A percentile compares a stretch with the other conserved stretches of the same genome.
Evolutionary conservation across 805 yeast species (phyloP).

Genomic region (Kluyveromyces siamensis): DNA sequence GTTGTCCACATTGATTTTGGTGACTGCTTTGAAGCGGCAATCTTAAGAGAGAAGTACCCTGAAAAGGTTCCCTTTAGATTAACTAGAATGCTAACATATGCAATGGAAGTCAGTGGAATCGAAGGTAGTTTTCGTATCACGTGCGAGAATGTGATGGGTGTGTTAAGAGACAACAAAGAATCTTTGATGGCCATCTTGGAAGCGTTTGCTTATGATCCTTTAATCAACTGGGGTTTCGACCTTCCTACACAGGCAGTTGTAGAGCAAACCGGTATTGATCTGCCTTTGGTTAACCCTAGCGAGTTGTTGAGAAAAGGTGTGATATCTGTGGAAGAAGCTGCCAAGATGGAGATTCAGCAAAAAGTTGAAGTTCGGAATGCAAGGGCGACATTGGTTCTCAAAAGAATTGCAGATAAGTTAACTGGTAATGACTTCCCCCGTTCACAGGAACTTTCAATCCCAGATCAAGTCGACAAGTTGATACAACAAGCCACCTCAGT

Average conservation of each 20-base stretch:
- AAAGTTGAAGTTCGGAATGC: slow-evolving; percentile 70
- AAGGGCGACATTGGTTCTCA: slow-evolving; percentile 82
- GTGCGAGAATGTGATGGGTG: slow-evolving; percentile 95
- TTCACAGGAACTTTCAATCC: slow-evolving; percentile 60
- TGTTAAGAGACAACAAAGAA: slow-evolving; percentile 86
- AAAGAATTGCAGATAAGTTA: slow-evolving; percentile 83
- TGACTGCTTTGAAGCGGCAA: slow-evolving; percentile 98
- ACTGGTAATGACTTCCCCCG: slow-evolving; percentile 89
- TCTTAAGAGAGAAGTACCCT: slow-evolving; percentile 91
- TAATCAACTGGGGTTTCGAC: slow-evolving; percentile 98
- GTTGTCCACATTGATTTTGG: slow-evolving; percentile 98
- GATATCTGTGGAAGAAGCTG: slow-evolving; percentile 70
- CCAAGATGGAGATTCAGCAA: slow-evolving; percentile 58
- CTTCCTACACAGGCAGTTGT: slow-evolving; percentile 73
- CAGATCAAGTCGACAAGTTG: slow-evolving; percentile 85
- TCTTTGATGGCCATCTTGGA: slow-evolving; percentile 96
- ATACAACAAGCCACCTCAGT: slow-evolving; percentile 95
- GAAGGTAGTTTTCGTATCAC: slow-evolving; percentile 96
- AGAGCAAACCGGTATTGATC: slow-evolving; percentile 61
- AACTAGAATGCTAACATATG: slow-evolving; percentile 94
- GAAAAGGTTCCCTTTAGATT: slow-evolving; percentile 96
- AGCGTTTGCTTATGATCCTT: slow-evolving; percentile 97
- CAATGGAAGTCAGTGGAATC: slow-evolving; percentile 98
- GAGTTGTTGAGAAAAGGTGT: slow-evolving; percentile 65
- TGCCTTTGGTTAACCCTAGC: slow-evolving; percentile 59